phyloP scores from a whole-genome alignment of 768 basidiomycete species.

The Boletellus emodensis region DNA sequence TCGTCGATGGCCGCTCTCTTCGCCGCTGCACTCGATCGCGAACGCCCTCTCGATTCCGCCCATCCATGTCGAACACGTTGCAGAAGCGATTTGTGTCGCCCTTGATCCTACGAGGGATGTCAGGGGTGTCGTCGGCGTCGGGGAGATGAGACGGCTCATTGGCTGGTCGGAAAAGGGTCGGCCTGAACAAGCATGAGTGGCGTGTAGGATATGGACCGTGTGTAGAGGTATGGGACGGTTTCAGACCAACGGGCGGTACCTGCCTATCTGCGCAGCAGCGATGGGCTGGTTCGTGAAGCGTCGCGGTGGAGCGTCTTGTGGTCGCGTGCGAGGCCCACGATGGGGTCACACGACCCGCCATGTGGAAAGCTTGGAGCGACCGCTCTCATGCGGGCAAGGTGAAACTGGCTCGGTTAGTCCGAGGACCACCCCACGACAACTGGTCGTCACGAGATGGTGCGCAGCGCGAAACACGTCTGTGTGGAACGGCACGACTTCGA shows the following conservation, averaged over 20 bases:
- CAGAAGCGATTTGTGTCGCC: conserved; percentile 69
- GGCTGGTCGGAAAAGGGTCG: conserved; percentile 52
- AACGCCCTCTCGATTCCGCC: conserved; percentile 83
- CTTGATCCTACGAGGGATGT: conserved; percentile 50
- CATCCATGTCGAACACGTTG: conserved; percentile 95
- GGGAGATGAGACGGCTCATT: conserved; percentile 69
- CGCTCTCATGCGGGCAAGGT: too few relatives aligned
- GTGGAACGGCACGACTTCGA: too few relatives aligned
- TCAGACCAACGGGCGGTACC: conserved; percentile 9
- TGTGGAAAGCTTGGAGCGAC: conserved; percentile 2
- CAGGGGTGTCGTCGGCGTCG: conserved; percentile 64
- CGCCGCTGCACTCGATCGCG: conserved; percentile 62
- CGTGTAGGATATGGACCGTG: background rate
- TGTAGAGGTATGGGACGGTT: conserved; percentile 11
- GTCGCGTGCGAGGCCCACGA: too few relatives aligned
- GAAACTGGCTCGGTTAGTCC: too few relatives aligned
- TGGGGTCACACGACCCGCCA: conserved; percentile 12
- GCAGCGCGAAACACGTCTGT: too few relatives aligned
- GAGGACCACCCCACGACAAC: too few relatives aligned
- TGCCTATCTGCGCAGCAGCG: conserved; percentile 22
- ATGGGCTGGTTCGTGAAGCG: background rate
- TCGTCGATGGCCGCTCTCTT: conserved; percentile 33
- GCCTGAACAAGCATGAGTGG: conserved; percentile 16
- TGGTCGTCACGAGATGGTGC: too few relatives aligned
- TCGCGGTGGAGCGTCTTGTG: too few relatives aligned